Evolutionary conservation across 768 basidiomycete species (phyloP).

Genomic region (Mycena albidolilacea): DNA sequence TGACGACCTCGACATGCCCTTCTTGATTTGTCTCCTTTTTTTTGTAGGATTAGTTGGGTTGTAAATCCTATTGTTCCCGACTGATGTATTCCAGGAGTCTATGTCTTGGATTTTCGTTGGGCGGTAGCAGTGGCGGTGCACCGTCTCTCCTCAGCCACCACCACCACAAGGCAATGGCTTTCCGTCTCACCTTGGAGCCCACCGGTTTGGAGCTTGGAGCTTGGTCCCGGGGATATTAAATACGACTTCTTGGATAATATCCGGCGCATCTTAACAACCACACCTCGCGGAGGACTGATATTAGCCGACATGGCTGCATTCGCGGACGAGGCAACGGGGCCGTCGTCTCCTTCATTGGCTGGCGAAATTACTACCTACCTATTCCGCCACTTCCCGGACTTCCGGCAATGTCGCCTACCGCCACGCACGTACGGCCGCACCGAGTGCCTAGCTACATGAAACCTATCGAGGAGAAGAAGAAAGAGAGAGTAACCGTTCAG

Average conservation of each 20-base stretch:
- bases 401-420: neutral
- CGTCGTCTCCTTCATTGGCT: neutral
- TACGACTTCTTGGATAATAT: neutral
- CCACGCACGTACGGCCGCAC: neutral
- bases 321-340: neutral
- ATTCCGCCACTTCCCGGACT: neutral
- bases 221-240: neutral
- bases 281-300: neutral
- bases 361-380: too few species aligned
- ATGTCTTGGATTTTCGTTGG: constrained; percentile 35
- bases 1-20: constrained; percentile 38
- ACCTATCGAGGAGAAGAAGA: constrained; percentile 1
- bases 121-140: neutral
- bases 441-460: neutral
- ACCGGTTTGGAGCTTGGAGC: too few species aligned
- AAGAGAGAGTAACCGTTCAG: neutral
- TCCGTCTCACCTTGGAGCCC: too few species aligned
- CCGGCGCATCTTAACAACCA: neutral
- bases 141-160: too few species aligned
- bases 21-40: constrained; percentile 40
- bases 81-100: constrained; percentile 30
- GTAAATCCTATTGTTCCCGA: constrained; percentile 23
- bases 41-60: constrained; percentile 26
- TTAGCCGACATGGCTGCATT: neutral
- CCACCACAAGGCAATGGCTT: too few species aligned